phyloP scores from a whole-genome alignment of 192 early-diverging fungal genomes.

The Rhizoclosmatium globosum region DNA sequence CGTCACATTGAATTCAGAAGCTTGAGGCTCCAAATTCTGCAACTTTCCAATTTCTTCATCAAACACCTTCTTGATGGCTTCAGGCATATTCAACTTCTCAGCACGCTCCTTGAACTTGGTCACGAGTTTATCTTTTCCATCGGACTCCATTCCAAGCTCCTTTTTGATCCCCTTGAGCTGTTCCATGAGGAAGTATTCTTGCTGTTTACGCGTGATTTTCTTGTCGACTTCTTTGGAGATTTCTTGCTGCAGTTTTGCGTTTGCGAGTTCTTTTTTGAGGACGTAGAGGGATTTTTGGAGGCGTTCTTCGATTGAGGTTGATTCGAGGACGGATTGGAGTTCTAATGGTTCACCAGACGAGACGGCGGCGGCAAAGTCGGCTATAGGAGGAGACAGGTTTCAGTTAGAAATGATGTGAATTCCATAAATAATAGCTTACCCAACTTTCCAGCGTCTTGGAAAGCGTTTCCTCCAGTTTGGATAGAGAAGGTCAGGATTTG shows the following conservation, averaged over 20 bases:
- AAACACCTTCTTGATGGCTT: conserved; percentile 92
- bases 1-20: conserved; percentile 98
- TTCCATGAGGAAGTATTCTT: conserved; percentile 99
- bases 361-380: conserved; percentile 97
- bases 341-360: conserved; percentile 91
- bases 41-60: conserved; percentile 97
- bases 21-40: conserved; percentile 90
- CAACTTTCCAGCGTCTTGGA: conserved; percentile 92
- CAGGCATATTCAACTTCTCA: conserved; percentile 86
- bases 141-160: conserved; percentile 95
- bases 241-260: conserved; percentile 97
- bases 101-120: conserved; percentile 93
- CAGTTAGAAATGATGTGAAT: too few relatives aligned
- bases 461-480: conserved; percentile 94
- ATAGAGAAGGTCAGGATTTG: conserved; percentile 98
- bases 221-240: conserved; percentile 97
- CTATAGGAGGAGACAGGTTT: conserved; percentile 29
- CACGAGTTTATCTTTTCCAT: conserved; percentile 98
- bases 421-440: too few relatives aligned
- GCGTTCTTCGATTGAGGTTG: conserved; percentile 86
- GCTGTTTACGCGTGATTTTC: conserved; percentile 96
- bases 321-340: conserved; percentile 92
- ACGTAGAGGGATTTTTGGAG: conserved; percentile 92
- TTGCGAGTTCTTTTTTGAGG: conserved; percentile 97
- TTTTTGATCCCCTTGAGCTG: conserved; percentile 99